Evolutionary conservation across 2,329 filamentous ascomycete species (phyloP).

Genomic region (Pseudogymnoascus pannorum): DNA sequence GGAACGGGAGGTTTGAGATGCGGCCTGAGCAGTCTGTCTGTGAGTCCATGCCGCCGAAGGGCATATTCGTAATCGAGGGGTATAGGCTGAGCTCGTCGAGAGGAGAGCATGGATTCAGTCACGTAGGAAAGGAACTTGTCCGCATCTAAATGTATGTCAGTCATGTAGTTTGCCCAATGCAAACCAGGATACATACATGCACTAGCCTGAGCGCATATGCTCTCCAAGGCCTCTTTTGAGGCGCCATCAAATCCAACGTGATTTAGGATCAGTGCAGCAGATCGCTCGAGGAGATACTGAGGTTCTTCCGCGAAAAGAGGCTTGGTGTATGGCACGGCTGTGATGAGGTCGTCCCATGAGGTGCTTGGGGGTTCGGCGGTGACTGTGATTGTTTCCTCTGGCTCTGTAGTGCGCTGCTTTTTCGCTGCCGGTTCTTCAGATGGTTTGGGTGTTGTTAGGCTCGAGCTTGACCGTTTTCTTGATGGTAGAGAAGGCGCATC

Average conservation of each 20-base stretch:
- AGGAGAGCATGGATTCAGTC: slow-evolving; percentile 27
- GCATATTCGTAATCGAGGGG: slow-evolving; percentile 51
- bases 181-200: slow-evolving; percentile 40
- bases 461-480: slow-evolving; percentile 1
- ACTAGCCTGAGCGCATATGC: slow-evolving; percentile 48
- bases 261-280: slow-evolving; percentile 47
- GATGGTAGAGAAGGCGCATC: background rate
- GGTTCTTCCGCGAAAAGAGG: slow-evolving; percentile 26
- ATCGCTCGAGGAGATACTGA: slow-evolving; percentile 38
- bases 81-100: slow-evolving; percentile 41
- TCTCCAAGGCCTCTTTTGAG: slow-evolving; percentile 50
- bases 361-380: background rate
- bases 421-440: background rate
- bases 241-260: slow-evolving; percentile 53
- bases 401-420: background rate
- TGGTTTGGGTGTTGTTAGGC: background rate
- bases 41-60: slow-evolving; percentile 45
- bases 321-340: background rate
- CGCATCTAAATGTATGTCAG: slow-evolving; percentile 20
- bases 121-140: slow-evolving; percentile 26
- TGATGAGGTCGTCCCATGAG: slow-evolving; percentile 4
- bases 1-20: slow-evolving; percentile 49
- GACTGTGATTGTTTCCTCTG: background rate
- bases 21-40: slow-evolving; percentile 44
- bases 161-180: background rate